A percentile compares a stretch with the other conserved stretches of the same genome.
Evolutionary conservation across 306 rosid species (phyloP).

Genomic region (Lotus japonicus): DNA sequence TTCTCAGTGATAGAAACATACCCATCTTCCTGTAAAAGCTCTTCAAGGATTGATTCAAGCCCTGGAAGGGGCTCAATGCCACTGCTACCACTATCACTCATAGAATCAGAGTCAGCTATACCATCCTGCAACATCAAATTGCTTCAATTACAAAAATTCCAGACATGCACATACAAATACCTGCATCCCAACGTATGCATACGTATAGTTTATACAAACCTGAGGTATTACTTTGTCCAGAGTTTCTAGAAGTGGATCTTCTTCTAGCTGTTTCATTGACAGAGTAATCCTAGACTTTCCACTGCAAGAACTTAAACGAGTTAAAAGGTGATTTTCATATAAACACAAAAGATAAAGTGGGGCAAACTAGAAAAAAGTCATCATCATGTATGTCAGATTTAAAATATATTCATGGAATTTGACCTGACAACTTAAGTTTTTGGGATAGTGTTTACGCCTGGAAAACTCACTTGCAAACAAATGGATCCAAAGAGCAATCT

Average conservation of each 20-base stretch:
- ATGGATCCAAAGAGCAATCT: too few relatives aligned
- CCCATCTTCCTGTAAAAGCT: constrained; percentile 80
- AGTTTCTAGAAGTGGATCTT: constrained; percentile 93
- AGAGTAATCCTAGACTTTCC: constrained; percentile 34
- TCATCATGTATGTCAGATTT: background rate
- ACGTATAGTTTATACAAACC: constrained; percentile 40
- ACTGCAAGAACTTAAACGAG: constrained; percentile 19
- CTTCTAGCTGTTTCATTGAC: constrained; percentile 86
- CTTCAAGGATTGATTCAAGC: constrained; percentile 73
- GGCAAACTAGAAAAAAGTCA: background rate
- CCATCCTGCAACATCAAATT: constrained; percentile 41
- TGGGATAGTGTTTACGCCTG: background rate
- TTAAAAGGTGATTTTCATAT: background rate
- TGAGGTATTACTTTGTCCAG: constrained; percentile 92
- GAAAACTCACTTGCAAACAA: too few relatives aligned
- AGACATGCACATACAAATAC: background rate
- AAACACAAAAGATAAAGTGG: background rate
- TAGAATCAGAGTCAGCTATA: constrained; percentile 35
- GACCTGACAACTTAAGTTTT: background rate
- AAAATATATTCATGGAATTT: background rate
- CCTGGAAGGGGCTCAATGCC: constrained; percentile 86
- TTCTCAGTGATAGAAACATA: constrained; percentile 25
- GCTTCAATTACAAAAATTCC: background rate
- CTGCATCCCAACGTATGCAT: background rate
- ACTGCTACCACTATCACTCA: constrained; percentile 19